Base-by-base conservation (phyloP, 2,329 filamentous ascomycete species). In the Fusarium lateritium region DNA sequence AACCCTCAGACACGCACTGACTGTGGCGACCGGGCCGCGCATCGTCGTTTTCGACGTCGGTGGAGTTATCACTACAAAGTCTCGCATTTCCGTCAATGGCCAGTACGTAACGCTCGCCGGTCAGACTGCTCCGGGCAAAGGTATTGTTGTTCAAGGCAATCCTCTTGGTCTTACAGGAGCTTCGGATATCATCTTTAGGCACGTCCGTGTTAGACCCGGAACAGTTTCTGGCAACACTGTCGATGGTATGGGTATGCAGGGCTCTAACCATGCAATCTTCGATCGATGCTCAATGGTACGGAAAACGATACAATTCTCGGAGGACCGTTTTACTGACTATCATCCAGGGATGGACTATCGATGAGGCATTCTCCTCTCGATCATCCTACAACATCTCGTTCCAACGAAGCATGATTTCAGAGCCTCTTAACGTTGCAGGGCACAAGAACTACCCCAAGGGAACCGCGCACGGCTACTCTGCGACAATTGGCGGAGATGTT, bases 91-190 rank as follows among this genome's bases (percentile, higher is more conserved):
- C 2, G 78, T 84, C 26, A 81, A 79, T n/a, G 61, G 64, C 15
- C 81, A 82, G 45, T 80, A 81, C 33, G 75, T 84, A 22, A 81
- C 78, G 2, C 81, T 85, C 45, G 78, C 83, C 0, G 82, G 82
- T 8, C 82, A 84, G 67, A 84, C 82, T 1, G 83, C 83, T 6
- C 83, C 83, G 0, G 81, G 82, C 2, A 82, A 80, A 38, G 81
- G 81, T 15, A 80, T 73, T 24, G 71, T 67, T 6, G 57, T 79
- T 28, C 76, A 76, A 45, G 77, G 77, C 2, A 65, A 69, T 44
- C 77, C 77, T 1, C 40, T 79, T 3, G 76, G 77, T 9, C 70
- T 79, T 2, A 76, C 70, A 7, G 77, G 77, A 2, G 76, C 76
- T 2, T 70, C 70, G 3, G 76, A 79, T 36, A 43, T 75, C 33